Base-by-base conservation (phyloP, 164 flowering plant genomes). In the Vitis rotundifolia region DNA sequence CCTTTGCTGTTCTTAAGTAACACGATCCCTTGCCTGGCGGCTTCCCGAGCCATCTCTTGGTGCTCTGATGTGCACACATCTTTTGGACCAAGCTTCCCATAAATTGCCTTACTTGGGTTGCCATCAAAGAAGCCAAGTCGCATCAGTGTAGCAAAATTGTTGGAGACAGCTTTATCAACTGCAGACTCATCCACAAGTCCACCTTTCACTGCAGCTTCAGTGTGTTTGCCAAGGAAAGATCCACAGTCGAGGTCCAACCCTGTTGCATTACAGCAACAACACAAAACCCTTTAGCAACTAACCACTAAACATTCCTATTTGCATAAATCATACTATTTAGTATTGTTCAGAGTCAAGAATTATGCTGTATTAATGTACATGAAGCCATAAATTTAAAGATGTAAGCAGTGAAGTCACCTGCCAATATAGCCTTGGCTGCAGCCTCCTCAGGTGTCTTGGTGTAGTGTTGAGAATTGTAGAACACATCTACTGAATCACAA, bases 1-100 rank as follows among this genome's bases (percentile, higher is more conserved):
- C 80, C 83, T 4, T 69, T 63, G n/a, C 47, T 73, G 80, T 93
- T 93, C 81, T 93, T 87, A 28, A 95, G 87, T 63, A 95, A 64
- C n/a, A 95, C 99, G 28, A 95, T 93, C 61, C 99, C 99, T 78
- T 91, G 96, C 69, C 92, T 85, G 0, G 99, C 99, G 2, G 99
- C 87, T 68, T 93, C 96, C 11, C 80, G 82, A 16, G 97, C 98
- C 16, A 95, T 81, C 64, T 89, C 89, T 54, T 86, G 90, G 81
- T 90, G 67, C 61, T 68, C 81, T 0, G 74, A 52, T 0, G 93
- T 82, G 71, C 99, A 95, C 0, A 95, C 97, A 53, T 95, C 97
- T 50, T 87, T 83, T 2, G 92, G 87, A 16, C 96, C 94, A 9
- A 95, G 86, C 0, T 82, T 78, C 7, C 97, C 98, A 60, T 86